Conservation (phyloP, 495 filamentous ascomycete species). For the Endocarpon pusillum region DNA sequence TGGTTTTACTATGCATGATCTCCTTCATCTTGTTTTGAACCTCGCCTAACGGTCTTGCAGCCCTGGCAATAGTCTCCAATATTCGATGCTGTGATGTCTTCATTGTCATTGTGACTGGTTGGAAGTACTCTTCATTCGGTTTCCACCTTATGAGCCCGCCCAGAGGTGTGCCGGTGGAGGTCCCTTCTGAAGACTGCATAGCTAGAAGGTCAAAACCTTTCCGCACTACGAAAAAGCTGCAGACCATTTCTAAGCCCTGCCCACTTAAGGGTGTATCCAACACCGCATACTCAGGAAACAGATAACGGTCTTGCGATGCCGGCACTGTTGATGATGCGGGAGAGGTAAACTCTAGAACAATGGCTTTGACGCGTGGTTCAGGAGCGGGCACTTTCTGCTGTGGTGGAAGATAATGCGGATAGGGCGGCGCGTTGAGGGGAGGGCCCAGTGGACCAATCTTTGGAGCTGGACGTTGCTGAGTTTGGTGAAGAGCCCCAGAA, state of each 20-base stretch:
- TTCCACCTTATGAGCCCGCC: neutral
- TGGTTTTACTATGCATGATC: conserved; percentile 43
- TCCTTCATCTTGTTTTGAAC: conserved; percentile 35
- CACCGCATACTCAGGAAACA: conserved; percentile 76
- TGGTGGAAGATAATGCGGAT: conserved; percentile 5
- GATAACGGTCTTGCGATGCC: conserved; percentile 64
- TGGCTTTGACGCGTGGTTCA: conserved; percentile 43
- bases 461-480: too few relatives aligned
- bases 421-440: conserved; percentile 12
- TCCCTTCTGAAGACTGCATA: too few relatives aligned
- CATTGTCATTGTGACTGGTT: neutral
- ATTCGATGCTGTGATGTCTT: neutral
- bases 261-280: conserved; percentile 37
- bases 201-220: neutral
- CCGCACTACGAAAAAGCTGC: conserved; percentile 1
- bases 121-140: neutral
- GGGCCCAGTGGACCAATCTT: conserved; percentile 11
- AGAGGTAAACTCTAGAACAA: conserved; percentile 68
- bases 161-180: too few relatives aligned
- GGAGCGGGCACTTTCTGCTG: conserved; percentile 13
- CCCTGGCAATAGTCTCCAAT: neutral
- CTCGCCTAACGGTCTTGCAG: neutral
- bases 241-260: conserved; percentile 1
- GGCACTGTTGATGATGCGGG: conserved; percentile 36
- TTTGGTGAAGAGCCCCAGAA: too few relatives aligned